Conservation (phyloP, 805 yeast genomes). For the Kazachstania bromeliacearum region DNA sequence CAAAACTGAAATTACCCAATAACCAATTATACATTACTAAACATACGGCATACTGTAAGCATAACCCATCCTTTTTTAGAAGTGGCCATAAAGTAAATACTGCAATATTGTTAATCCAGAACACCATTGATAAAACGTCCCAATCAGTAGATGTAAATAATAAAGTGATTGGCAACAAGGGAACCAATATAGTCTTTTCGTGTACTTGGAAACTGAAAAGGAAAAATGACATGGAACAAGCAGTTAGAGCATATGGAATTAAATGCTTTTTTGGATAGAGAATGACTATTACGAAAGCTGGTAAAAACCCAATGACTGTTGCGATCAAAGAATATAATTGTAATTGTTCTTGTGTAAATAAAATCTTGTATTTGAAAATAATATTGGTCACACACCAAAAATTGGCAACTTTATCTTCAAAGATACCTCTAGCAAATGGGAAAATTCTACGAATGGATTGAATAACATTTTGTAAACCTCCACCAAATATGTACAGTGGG, state of each 20-base stretch:
- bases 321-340: conserved; percentile 46
- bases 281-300: conserved; percentile 44
- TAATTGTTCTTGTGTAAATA: conserved; percentile 48
- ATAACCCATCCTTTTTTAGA: conserved; percentile 62
- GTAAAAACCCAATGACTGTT: conserved; percentile 46
- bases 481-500: conserved; percentile 51
- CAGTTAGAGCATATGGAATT: conserved; percentile 65
- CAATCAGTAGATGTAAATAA: conserved; percentile 45
- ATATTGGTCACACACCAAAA: conserved; percentile 94
- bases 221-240: conserved; percentile 80
- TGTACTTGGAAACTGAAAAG: conserved; percentile 93
- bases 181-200: conserved; percentile 83
- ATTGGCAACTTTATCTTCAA: conserved; percentile 95
- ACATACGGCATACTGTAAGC: conserved; percentile 59
- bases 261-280: conserved; percentile 43
- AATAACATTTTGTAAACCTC: conserved; percentile 30
- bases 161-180: conserved; percentile 75
- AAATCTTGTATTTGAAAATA: conserved; percentile 54
- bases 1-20: conserved; percentile 52
- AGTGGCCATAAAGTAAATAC: conserved; percentile 85
- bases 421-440: conserved; percentile 87
- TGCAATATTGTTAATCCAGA: conserved; percentile 82
- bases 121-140: conserved; percentile 58
- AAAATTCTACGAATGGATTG: conserved; percentile 68
- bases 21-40: conserved; percentile 69